These are phyloP conservation scores for Plasmodium vivax DNA, from an alignment of 169 alveolate species.

Conservation along the genomic window DNA sequence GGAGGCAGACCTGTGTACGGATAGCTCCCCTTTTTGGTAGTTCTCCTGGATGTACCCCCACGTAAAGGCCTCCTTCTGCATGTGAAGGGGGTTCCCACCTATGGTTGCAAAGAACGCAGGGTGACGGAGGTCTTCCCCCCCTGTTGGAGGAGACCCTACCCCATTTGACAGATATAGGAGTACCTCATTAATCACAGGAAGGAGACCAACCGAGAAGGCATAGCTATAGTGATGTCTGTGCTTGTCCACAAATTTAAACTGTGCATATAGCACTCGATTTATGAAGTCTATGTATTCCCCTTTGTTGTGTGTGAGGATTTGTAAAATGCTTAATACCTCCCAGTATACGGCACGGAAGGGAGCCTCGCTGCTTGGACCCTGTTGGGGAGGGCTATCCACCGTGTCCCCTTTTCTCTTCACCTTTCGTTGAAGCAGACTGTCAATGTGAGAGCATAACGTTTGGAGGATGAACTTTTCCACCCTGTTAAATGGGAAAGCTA, in stretches of 20 bases:
- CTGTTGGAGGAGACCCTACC: background rate
- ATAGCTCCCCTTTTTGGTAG: background rate
- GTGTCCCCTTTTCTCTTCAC: background rate
- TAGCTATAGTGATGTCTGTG: conserved; percentile 60
- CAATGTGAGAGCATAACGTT: conserved; percentile 19
- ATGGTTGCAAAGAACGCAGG: background rate
- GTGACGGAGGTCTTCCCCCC: background rate
- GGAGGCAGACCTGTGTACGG: background rate
- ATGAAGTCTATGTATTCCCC: conserved; percentile 13
- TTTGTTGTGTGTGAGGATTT: conserved; percentile 12
- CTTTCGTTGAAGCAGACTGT: background rate
- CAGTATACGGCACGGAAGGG: conserved; percentile 12
- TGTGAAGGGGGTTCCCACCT: conserved; percentile 29
- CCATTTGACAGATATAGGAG: background rate
- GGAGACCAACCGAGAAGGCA: conserved; percentile 29
- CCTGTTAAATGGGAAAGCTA: background rate
- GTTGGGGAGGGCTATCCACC: background rate
- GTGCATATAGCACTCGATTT: conserved; percentile 17
- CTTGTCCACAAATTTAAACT: background rate
- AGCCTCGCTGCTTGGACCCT: background rate
- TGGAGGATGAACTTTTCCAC: conserved; percentile 19
- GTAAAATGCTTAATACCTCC: conserved; percentile 42
- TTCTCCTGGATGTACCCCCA: conserved; percentile 25
- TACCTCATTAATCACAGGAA: conserved; percentile 13
- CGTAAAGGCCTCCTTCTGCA: conserved; percentile 48